Evolutionary conservation across 345 rosid species (phyloP), one percentile per base, ranked within the genome.

Genomic region (Pistacia integerrima): DNA sequence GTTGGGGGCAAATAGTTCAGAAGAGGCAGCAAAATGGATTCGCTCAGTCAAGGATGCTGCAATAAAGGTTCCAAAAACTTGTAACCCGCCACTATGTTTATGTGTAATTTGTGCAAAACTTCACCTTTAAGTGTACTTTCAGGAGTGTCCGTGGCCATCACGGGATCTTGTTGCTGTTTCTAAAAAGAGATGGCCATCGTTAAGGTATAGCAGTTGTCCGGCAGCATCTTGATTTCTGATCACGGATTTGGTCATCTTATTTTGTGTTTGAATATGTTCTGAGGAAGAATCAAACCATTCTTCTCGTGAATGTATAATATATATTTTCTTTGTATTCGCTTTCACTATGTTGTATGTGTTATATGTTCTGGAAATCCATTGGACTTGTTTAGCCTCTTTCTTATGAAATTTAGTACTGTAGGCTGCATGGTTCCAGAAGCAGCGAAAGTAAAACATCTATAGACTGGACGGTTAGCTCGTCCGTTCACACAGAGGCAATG

Each of bases 1-100:
- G 99, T 82, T 93, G 84, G 99, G 99, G 74, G 97, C 99, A 61
- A 87, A 86, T 73, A 91, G 99, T 86, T 82, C 99, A 66, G 99
- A 96, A 86, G 97, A 93, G 69, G 97, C 98, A 44, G 98, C 94
- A 18, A 84, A 79, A 79, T 96, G 99, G 99, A 96, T 93, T 64
- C 79, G 69, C 56, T 86, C 89, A 30, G 75, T 93, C 75, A 89
- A 92, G 80, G 88, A 86, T 77, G 90, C 95, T 56, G 87, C 90
- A n/a, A 69, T 86, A 55, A 96, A 91, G 99, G 99, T 94, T 80
- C 69, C 3, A 61, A 56, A 6, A 63, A 38, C 22, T 30, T 28
- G 8, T 4, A 55, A 44, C 5, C 63, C 36, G 17, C 36, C n/a
- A 48, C 51, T 62, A 41, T 41, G 46, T 41, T 41, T 41, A 54